Conservation (phyloP, 192 early-diverging fungal species). For the Coemansia sp. region DNA sequence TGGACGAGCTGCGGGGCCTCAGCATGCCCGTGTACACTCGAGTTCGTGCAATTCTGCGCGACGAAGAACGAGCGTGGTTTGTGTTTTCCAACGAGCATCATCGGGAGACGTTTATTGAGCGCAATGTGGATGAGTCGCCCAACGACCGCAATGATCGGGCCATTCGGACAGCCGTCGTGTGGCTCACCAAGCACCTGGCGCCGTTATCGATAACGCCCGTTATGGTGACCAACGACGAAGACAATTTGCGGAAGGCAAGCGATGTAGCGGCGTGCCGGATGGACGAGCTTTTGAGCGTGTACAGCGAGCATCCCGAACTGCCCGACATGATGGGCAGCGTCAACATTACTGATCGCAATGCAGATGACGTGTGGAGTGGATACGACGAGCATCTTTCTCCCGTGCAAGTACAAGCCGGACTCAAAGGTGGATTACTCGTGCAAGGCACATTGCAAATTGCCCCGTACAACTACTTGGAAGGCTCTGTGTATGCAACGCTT, state of each 20-base stretch:
- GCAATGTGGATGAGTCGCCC: constrained; percentile 73
- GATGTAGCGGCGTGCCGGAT: constrained; percentile 69
- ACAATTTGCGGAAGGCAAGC: constrained; percentile 72
- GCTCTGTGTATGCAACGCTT: constrained; percentile 70
- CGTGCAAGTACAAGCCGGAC: constrained; percentile 77
- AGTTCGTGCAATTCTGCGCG: constrained; percentile 68
- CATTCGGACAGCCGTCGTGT: constrained; percentile 80
- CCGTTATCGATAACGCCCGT: constrained; percentile 58
- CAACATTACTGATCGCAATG: constrained; percentile 40
- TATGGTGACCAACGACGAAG: constrained; percentile 87
- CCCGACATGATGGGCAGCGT: constrained; percentile 81
- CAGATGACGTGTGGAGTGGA: constrained; percentile 54
- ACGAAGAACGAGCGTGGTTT: constrained; percentile 77
- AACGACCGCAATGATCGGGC: constrained; percentile 97
- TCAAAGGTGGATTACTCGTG: constrained; percentile 75
- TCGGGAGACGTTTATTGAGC: constrained; percentile 84
- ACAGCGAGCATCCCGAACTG: constrained; percentile 81
- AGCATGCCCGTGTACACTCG: constrained; percentile 79
- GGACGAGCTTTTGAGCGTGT: constrained; percentile 71
- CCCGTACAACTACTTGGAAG: constrained; percentile 86
- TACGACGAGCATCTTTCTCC: constrained; percentile 71
- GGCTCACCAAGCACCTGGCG: constrained; percentile 79
- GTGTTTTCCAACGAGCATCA: constrained; percentile 97
- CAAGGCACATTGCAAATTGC: constrained; percentile 85
- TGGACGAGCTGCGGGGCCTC: constrained; percentile 86